Evolutionary conservation across 2,329 filamentous ascomycete genomes (phyloP), one percentile per base, ranked within the genome.

Genomic region (Fusarium paranaense): DNA sequence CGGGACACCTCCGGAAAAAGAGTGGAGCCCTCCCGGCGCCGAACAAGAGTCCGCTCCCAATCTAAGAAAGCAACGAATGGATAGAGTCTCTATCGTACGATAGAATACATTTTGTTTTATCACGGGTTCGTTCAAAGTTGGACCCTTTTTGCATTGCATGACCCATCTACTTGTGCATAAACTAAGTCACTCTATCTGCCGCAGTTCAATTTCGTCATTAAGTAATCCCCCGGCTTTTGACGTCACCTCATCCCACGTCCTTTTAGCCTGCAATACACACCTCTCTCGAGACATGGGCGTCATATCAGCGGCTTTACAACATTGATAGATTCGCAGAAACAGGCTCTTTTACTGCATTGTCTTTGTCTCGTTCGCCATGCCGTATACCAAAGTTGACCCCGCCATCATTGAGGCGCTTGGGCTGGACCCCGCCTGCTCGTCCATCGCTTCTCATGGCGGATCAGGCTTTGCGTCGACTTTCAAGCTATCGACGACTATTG

Each of bases 381-480:
- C 72, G 9, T 62, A 72, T 61, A 67, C 66, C 9, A 70, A 67
- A 42, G 66, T 74, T 22, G 67, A 66, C 57, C 63, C 66, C 66
- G 64, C 64, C 38, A 69, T 72, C 42, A 13, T 58, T 56, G 88
- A 88, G 85, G 57, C 83, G 16, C 77, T 82, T 2, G 86, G 83
- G 62, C 85, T 94, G 45, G 93, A 95, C 79, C 80, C 89, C 1
- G 90, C 91, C 30, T 89, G 81, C 27, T 88, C 91, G 33, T 88
- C 83, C 50, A 87, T 94, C 14, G 83, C 87, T 2, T 84, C 89
- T 5, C 88, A 92, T 70, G 92, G 92, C 66, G 89, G 91, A 57
- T 93, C 92, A 2, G 91, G 91, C 47, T 93, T 93, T 72, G 87
- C 92, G 1, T 91, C 90, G 0, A 94, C 92, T 0, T 92, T 88